Conservation (phyloP, 805 yeast genomes). For the Kluyveromyces siamensis region DNA sequence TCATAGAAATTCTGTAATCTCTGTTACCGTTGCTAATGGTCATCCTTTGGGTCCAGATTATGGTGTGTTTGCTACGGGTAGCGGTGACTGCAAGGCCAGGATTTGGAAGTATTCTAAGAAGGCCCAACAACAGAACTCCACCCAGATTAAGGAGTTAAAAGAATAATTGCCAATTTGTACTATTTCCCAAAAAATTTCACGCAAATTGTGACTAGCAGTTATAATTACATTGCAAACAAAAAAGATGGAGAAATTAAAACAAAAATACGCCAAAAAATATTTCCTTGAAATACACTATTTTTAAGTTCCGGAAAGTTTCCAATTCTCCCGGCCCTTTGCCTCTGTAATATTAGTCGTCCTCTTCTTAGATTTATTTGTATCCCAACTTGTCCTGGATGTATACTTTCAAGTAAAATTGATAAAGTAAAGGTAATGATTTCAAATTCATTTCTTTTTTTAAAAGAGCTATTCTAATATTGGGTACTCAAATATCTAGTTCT, state of each 20-base stretch:
- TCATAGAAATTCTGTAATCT: slow-evolving; percentile 89
- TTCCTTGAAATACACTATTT: background rate
- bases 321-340: background rate
- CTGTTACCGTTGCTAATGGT: slow-evolving; percentile 83
- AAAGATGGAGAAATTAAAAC: background rate
- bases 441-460: too few relatives aligned
- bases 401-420: background rate
- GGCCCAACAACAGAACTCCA: slow-evolving; percentile 4
- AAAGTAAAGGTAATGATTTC: background rate
- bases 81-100: slow-evolving; percentile 96
- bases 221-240: background rate
- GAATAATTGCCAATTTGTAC: slow-evolving; percentile 6
- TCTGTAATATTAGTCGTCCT: background rate
- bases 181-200: background rate
- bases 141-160: slow-evolving; percentile 13
- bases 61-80: slow-evolving; percentile 92
- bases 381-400: background rate
- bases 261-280: background rate
- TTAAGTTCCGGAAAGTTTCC: background rate
- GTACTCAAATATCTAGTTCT: too few relatives aligned
- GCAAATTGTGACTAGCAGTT: background rate
- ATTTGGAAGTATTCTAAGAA: slow-evolving; percentile 73
- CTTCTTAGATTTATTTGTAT: background rate
- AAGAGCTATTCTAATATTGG: background rate
- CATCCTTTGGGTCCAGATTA: slow-evolving; percentile 47